phyloP scores from a whole-genome alignment of 805 yeast genomes.

The Metschnikowia chrysomelidarum region DNA sequence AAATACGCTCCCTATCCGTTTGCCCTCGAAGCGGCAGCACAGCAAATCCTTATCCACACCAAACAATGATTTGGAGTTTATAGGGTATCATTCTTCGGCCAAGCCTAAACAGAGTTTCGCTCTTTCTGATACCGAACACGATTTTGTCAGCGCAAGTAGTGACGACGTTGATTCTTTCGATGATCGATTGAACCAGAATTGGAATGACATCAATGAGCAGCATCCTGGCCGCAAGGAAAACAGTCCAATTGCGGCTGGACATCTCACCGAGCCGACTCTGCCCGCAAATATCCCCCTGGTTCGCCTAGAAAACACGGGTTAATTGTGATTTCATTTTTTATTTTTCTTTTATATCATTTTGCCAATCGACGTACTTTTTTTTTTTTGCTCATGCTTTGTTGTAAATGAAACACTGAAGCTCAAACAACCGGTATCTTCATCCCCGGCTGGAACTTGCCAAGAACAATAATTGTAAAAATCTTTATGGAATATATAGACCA shows the following conservation, averaged over 20 bases:
- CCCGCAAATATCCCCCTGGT: constrained; percentile 9
- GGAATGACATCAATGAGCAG: constrained; percentile 2
- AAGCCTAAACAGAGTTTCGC: constrained; percentile 12
- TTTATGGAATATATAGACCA: too few species aligned
- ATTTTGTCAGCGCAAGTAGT: constrained; percentile 17
- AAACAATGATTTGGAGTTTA: constrained; percentile 34
- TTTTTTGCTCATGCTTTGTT: too few species aligned
- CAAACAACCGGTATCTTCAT: too few species aligned
- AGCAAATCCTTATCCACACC: constrained; percentile 35
- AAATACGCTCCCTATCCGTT: constrained; percentile 1
- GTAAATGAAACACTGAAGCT: too few species aligned
- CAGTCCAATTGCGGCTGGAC: background rate
- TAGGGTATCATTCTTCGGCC: constrained; percentile 31
- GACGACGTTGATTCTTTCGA: constrained; percentile 16
- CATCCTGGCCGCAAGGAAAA: background rate
- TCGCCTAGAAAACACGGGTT: constrained; percentile 5
- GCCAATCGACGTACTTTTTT: too few species aligned
- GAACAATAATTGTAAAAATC: too few species aligned
- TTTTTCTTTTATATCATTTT: background rate
- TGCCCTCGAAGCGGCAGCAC: constrained; percentile 25
- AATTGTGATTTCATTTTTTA: constrained; percentile 1
- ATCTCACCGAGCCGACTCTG: constrained; percentile 1
- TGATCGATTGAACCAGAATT: constrained; percentile 2
- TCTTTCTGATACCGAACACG: constrained; percentile 19
- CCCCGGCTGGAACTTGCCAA: too few species aligned